Conservation (phyloP, 306 rosid genomes). For the Prunus salicina region DNA sequence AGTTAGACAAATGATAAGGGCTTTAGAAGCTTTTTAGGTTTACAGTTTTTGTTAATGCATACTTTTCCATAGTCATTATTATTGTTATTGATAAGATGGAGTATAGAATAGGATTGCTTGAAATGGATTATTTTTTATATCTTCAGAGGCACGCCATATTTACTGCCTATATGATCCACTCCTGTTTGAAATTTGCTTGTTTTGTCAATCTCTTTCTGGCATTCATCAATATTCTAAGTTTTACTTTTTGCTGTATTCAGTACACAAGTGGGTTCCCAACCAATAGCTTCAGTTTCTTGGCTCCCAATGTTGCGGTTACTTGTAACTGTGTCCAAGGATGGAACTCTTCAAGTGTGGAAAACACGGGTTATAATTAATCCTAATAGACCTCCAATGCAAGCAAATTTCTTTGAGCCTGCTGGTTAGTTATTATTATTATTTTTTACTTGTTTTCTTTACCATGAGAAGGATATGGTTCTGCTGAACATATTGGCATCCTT, state of each 20-base stretch:
- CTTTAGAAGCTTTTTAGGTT: not conserved
- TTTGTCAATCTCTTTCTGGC: constrained; percentile 1
- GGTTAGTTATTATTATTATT: constrained; percentile 49
- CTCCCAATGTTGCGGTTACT: constrained; percentile 74
- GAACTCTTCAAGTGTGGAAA: constrained; percentile 95
- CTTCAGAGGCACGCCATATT: not conserved
- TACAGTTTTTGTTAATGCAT: not conserved
- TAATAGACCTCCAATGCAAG: constrained; percentile 75
- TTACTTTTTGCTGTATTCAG: constrained; percentile 50
- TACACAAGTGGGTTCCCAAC: constrained; percentile 94
- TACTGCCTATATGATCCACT: not conserved
- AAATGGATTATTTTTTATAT: not conserved
- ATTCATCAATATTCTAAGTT: constrained; percentile 22
- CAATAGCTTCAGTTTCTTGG: constrained; percentile 92
- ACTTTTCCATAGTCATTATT: not conserved
- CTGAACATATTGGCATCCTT: not conserved
- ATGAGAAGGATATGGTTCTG: not conserved
- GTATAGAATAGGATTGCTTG: not conserved
- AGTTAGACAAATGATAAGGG: not conserved
- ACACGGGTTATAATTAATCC: constrained; percentile 74
- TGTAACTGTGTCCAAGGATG: constrained; percentile 86
- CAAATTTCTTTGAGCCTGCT: constrained; percentile 87
- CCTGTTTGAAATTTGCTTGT: constrained; percentile 5
- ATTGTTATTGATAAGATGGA: not conserved
- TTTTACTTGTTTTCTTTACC: constrained; percentile 13